Evolutionary conservation across 2,329 filamentous ascomycete genomes (phyloP).

Genomic region (Pseudogymnoascus sp.): DNA sequence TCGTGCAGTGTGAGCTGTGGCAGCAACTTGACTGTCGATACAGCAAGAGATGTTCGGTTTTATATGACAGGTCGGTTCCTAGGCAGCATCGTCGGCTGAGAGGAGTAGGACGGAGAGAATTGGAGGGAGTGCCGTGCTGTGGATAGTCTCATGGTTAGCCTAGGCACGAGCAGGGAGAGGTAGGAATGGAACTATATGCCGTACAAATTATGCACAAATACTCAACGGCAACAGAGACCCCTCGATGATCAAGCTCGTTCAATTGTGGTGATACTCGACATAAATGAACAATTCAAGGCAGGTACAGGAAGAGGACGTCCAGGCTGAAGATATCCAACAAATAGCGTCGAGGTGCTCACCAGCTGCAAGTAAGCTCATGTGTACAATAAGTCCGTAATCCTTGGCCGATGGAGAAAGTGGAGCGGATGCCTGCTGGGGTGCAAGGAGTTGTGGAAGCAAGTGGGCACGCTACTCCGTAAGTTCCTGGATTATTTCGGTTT

Average conservation of each 20-base stretch:
- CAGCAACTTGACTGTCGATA: neutral
- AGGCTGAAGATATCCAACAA: slow-evolving; percentile 1
- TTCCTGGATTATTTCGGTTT: slow-evolving; percentile 6
- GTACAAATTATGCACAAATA: slow-evolving; percentile 2
- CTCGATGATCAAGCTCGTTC: neutral
- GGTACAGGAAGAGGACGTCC: neutral
- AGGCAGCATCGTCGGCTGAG: neutral
- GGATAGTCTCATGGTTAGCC: slow-evolving; percentile 4
- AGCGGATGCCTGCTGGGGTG: slow-evolving; percentile 5
- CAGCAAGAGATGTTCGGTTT: slow-evolving; percentile 2
- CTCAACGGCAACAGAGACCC: neutral
- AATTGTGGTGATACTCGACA: neutral
- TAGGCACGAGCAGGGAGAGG: slow-evolving; percentile 1
- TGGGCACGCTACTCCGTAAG: slow-evolving; percentile 7
- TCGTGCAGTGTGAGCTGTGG: slow-evolving; percentile 1
- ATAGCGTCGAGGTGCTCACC: neutral
- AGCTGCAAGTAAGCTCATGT: slow-evolving; percentile 7
- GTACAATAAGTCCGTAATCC: slow-evolving; percentile 7
- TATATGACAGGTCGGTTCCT: neutral
- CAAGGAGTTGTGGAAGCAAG: slow-evolving; percentile 5
- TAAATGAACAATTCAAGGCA: slow-evolving; percentile 1
- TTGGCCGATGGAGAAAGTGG: slow-evolving; percentile 6
- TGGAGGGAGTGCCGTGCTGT: slow-evolving; percentile 1
- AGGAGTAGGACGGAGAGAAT: neutral
- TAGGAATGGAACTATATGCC: neutral